Percentiles rank a stretch among this genome's conserved stretches.
Evolutionary conservation across 1,284 basidiomycete species (phyloP).

Genomic region (Tilletiopsis washingtonensis): DNA sequence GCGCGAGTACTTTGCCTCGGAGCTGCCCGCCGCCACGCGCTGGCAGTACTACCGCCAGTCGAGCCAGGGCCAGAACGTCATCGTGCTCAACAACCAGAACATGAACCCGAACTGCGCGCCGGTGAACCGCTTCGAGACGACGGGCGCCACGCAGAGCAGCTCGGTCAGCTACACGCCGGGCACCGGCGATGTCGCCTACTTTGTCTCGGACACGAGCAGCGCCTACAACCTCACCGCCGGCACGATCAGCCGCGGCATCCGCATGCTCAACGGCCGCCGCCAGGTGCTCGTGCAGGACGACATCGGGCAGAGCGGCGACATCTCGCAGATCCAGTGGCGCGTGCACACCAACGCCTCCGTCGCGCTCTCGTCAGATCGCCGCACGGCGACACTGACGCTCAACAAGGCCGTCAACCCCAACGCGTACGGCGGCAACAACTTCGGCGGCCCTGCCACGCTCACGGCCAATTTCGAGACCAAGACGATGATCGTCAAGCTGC

Average conservation of each 20-base stretch:
- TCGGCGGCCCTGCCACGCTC: slow-evolving; percentile 46
- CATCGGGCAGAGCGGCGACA: slow-evolving; percentile 26
- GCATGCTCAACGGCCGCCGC: slow-evolving; percentile 72
- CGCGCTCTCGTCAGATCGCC: slow-evolving; percentile 35
- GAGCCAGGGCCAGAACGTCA: slow-evolving; percentile 94
- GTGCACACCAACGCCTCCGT: slow-evolving; percentile 84
- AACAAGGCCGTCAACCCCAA: slow-evolving; percentile 55
- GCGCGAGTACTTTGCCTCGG: slow-evolving; percentile 41
- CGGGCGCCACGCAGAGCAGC: slow-evolving; percentile 67
- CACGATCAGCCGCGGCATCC: slow-evolving; percentile 75
- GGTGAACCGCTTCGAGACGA: slow-evolving; percentile 54
- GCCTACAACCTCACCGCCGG: slow-evolving; percentile 65
- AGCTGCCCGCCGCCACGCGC: slow-evolving; percentile 20
- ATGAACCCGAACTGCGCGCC: slow-evolving; percentile 69
- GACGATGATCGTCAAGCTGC: slow-evolving; percentile 53
- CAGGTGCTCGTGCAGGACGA: slow-evolving; percentile 66
- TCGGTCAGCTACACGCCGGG: slow-evolving; percentile 58
- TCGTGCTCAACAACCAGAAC: slow-evolving; percentile 69
- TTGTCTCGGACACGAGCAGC: slow-evolving; percentile 66
- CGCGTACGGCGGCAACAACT: slow-evolving; percentile 48
- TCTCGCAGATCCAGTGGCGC: slow-evolving; percentile 65
- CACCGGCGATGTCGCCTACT: slow-evolving; percentile 70
- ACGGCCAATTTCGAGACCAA: slow-evolving; percentile 12
- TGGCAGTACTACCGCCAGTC: slow-evolving; percentile 70
- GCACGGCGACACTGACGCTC: slow-evolving; percentile 61